These are phyloP conservation scores for Amyloporia xantha DNA, from an alignment of 768 basidiomycete genomes.

Conservation along the genomic window DNA sequence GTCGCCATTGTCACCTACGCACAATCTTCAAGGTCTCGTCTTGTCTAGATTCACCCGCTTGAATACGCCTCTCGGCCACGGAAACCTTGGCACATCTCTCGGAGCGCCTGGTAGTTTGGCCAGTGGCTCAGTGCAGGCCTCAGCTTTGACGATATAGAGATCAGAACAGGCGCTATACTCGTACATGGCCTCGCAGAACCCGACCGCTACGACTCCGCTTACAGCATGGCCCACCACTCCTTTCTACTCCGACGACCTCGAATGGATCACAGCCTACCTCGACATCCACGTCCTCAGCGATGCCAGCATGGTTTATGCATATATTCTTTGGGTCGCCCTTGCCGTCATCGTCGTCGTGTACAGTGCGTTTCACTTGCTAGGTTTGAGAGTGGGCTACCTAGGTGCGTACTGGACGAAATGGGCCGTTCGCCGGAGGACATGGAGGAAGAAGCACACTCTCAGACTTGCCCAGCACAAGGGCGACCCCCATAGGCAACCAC, in stretches of 20 bases:
- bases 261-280: slow-evolving; percentile 55
- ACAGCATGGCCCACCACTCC: slow-evolving; percentile 37
- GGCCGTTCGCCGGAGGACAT: slow-evolving; percentile 51
- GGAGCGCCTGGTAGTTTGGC: not conserved
- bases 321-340: slow-evolving; percentile 52
- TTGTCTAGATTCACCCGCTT: not conserved
- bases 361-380: slow-evolving; percentile 37
- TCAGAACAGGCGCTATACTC: no score
- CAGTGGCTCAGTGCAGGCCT: no score
- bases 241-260: slow-evolving; percentile 38
- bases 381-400: slow-evolving; percentile 33
- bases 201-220: slow-evolving; percentile 9
- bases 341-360: slow-evolving; percentile 34
- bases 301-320: slow-evolving; percentile 50
- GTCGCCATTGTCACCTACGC: no score
- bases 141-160: no score
- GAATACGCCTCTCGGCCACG: not conserved
- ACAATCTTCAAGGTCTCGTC: not conserved
- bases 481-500: slow-evolving; percentile 37
- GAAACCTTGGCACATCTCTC: not conserved
- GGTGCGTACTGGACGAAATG: slow-evolving; percentile 56
- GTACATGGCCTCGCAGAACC: slow-evolving; percentile 10
- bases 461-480: slow-evolving; percentile 27
- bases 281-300: slow-evolving; percentile 47
- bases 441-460: slow-evolving; percentile 41